Percentiles rank a stretch among this genome's conserved stretches.
Evolutionary conservation across 176 grass and related monocot species (phyloP).

Genomic region (Ampelocalamus luodianensis): DNA sequence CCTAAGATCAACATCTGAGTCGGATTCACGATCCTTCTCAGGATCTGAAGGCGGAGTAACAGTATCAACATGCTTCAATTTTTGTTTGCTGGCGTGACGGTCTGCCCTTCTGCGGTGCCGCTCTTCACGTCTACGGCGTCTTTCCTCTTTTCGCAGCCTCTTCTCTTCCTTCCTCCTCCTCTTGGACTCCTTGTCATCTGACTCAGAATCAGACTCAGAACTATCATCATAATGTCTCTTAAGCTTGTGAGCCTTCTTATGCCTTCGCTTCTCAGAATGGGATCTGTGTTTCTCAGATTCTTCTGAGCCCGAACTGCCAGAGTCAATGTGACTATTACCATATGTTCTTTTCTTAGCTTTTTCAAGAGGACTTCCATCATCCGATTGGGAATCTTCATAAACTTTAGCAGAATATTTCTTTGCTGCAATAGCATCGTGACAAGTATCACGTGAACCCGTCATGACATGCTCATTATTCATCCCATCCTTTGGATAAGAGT

Average conservation of each 20-base stretch:
- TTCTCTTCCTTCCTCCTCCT: slow-evolving; percentile 77
- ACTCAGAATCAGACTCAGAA: slow-evolving; percentile 62
- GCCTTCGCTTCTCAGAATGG: slow-evolving; percentile 62
- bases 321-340: slow-evolving; percentile 32
- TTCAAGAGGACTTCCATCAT: slow-evolving; percentile 55
- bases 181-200: slow-evolving; percentile 67
- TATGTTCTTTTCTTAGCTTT: slow-evolving; percentile 50
- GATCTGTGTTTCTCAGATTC: slow-evolving; percentile 56
- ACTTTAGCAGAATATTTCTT: slow-evolving; percentile 45
- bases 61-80: slow-evolving; percentile 47
- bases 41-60: slow-evolving; percentile 49
- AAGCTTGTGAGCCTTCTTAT: slow-evolving; percentile 69
- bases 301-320: slow-evolving; percentile 61
- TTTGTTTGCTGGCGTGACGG: slow-evolving; percentile 56
- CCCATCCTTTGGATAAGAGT: slow-evolving; percentile 21
- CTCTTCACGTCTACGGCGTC: slow-evolving; percentile 69
- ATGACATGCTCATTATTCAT: slow-evolving; percentile 23
- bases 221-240: slow-evolving; percentile 63
- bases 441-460: slow-evolving; percentile 8
- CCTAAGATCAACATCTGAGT: slow-evolving; percentile 52
- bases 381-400: slow-evolving; percentile 36
- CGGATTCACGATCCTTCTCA: slow-evolving; percentile 50
- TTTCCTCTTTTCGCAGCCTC: slow-evolving; percentile 83
- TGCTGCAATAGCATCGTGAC: slow-evolving; percentile 27
- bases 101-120: slow-evolving; percentile 64